Percentiles rank a stretch among this genome's conserved stretches.
These are phyloP conservation scores for Aegilops bicornis DNA, from an alignment of 176 grass and related monocot species.

Conservation along the genomic window DNA sequence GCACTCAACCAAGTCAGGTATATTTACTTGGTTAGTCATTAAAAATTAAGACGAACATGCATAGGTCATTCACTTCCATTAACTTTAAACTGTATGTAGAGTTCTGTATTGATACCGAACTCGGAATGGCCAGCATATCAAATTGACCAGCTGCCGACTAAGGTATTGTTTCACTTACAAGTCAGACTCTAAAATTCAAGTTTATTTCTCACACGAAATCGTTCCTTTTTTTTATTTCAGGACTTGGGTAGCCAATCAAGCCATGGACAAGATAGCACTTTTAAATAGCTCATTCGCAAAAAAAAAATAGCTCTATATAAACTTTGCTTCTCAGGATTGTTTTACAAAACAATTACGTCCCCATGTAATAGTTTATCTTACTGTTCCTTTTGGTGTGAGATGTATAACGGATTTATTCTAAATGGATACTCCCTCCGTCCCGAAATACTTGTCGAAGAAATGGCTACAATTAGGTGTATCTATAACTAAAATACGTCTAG, in stretches of 20 bases:
- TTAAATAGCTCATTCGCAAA: neutral
- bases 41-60: neutral
- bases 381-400: neutral
- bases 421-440: no score
- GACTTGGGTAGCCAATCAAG: neutral
- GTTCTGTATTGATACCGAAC: neutral
- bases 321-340: neutral
- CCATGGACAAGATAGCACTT: neutral
- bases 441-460: no score
- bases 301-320: neutral
- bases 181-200: neutral
- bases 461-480: no score
- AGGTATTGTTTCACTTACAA: neutral
- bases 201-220: neutral
- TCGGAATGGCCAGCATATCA: neutral
- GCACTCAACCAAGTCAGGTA: neutral
- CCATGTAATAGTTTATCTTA: neutral
- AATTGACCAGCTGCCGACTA: neutral
- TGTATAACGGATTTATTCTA: neutral
- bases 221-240: neutral
- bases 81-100: neutral
- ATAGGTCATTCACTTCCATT: neutral
- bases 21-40: neutral
- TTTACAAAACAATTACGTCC: neutral
- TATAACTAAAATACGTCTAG: no score